Base-by-base conservation (phyloP, 139 green algal species). In the Coccomyxa sp. region DNA sequence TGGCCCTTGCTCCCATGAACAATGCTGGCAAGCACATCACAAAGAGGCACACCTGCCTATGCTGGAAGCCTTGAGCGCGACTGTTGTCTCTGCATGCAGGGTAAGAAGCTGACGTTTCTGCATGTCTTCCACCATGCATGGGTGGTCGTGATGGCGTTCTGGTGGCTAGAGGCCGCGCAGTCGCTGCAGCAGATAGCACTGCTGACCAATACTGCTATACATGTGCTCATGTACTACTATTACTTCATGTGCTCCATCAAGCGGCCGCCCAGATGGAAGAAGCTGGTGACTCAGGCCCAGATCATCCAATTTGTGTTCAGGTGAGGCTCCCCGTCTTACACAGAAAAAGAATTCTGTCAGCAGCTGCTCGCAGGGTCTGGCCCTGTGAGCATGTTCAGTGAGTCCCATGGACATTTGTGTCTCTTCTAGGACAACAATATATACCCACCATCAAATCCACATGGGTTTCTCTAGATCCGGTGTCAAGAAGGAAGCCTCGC, bases 161-260 rank as follows among this genome's bases (percentile, higher is more conserved):
- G 88, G 24, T 91, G 87, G 87, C 78, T 91, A 37, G 58, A 85
- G 37, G 33, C 50, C 14, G 54, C 34, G 1, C 84, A 88, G 73
- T 81, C 54, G 4, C 80, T 91, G 41, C 84, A 89, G 73, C 77
- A 77, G 39, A 83, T 91, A 36, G 86, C 74, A 0, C 55, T 91
- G 40, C 74, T 88, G 14, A 87, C 75, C 16, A 91, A 91, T 77
- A 88, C 85, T 29, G 74, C 68, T 40, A 81, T 91, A 27, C 86
- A 91, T 72, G 80, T 89, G 31, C 68, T 89, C 70, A 91, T 91
- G 86, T 91, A 91, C 78, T 82, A 38, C 8, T 85, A 85, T 55
- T 85, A 82, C 58, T 85, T 85, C 58, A 38, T 80, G 39, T 80
- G 55, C 35, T 44, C 70, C 31, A 58, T 81, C 6, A 50, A 55